Evolutionary conservation across 2,329 filamentous ascomycete species (phyloP).

Genomic region (Laburnicola sp.): DNA sequence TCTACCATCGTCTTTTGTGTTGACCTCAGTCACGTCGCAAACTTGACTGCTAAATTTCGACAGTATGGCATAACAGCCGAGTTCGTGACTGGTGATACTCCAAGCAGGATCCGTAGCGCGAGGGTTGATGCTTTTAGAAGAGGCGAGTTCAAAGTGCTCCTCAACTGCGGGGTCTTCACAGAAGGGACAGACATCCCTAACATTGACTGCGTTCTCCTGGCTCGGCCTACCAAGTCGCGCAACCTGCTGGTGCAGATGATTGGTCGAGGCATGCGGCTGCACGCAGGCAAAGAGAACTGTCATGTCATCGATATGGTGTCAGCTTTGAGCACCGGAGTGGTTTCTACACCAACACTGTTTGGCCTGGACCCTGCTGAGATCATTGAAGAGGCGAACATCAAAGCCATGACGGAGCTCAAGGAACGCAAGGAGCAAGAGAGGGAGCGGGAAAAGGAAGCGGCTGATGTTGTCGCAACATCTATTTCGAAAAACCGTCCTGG

Average conservation of each 20-base stretch:
- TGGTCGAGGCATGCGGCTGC: slow-evolving; percentile 83
- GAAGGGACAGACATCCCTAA: slow-evolving; percentile 98
- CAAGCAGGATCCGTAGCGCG: slow-evolving; percentile 66
- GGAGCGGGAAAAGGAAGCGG: slow-evolving; percentile 49
- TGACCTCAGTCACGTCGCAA: slow-evolving; percentile 78
- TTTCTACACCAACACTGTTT: slow-evolving; percentile 89
- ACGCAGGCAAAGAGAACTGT: slow-evolving; percentile 80
- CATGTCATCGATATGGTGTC: slow-evolving; percentile 97
- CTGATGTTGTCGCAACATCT: slow-evolving; percentile 69
- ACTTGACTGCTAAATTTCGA: slow-evolving; percentile 75
- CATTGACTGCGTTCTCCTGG: slow-evolving; percentile 89
- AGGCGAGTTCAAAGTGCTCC: slow-evolving; percentile 78
- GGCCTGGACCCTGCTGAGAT: slow-evolving; percentile 84
- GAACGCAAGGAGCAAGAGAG: slow-evolving; percentile 50
- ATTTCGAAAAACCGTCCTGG: slow-evolving; percentile 38
- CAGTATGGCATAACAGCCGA: slow-evolving; percentile 77
- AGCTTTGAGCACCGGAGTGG: slow-evolving; percentile 77
- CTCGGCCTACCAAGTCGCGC: slow-evolving; percentile 85
- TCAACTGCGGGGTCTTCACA: slow-evolving; percentile 96
- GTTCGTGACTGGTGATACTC: slow-evolving; percentile 83
- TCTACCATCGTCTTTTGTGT: slow-evolving; percentile 96
- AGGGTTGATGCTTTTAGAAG: slow-evolving; percentile 75
- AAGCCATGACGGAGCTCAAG: slow-evolving; percentile 63
- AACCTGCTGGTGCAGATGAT: slow-evolving; percentile 98
- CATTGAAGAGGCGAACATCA: slow-evolving; percentile 66